Evolutionary conservation across 2,329 filamentous ascomycete species (phyloP).

Genomic region (Epichloe aotearoae): DNA sequence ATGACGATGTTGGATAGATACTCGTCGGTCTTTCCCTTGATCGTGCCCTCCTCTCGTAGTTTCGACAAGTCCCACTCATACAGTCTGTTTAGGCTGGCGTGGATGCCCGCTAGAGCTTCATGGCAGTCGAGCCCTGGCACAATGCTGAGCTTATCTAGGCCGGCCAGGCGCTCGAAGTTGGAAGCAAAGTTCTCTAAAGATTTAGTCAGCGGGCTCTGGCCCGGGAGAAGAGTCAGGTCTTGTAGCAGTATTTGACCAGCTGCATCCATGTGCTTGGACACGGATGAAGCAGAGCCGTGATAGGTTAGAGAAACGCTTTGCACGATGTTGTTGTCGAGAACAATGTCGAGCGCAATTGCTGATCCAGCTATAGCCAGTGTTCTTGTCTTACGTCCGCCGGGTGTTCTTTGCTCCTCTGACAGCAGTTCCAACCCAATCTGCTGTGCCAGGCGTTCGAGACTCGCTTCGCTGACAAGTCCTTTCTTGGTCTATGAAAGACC

Average conservation of each 20-base stretch:
- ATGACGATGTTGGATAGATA: constrained; percentile 44
- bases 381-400: constrained; percentile 34
- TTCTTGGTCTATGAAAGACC: constrained; percentile 26
- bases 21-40: constrained; percentile 32
- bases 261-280: constrained; percentile 45
- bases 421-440: constrained; percentile 52
- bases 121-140: constrained; percentile 59
- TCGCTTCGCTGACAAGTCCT: constrained; percentile 59
- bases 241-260: constrained; percentile 53
- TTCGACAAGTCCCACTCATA: constrained; percentile 56
- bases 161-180: constrained; percentile 58
- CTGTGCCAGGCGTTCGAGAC: constrained; percentile 57
- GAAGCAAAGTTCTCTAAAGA: constrained; percentile 55
- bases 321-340: constrained; percentile 47
- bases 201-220: constrained; percentile 54
- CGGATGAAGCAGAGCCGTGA: constrained; percentile 42
- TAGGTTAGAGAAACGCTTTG: constrained; percentile 50
- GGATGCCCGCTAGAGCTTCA: constrained; percentile 62
- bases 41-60: constrained; percentile 34
- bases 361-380: constrained; percentile 50
- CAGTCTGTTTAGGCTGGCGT: constrained; percentile 55
- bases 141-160: constrained; percentile 58
- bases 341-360: constrained; percentile 47
- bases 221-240: constrained; percentile 47
- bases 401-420: constrained; percentile 39